Evolutionary conservation across 257 asterid genomes (phyloP), one percentile per base, ranked within the genome.

Genomic region (Gentiana straminea): DNA sequence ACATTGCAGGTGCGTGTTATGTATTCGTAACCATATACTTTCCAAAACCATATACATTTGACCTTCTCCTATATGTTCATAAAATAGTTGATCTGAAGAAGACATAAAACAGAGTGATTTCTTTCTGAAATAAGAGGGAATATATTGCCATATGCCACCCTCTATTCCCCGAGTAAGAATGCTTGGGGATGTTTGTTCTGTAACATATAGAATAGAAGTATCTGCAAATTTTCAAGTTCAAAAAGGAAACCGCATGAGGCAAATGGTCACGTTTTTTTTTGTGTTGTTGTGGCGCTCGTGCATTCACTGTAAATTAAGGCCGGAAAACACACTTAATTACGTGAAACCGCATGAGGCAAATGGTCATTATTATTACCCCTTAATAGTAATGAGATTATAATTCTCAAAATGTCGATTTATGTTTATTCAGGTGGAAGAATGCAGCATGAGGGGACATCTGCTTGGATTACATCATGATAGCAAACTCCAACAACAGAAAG

Each of bases 1-100:
- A 60, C 73, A 59, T 76, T 79, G 2, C 93, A 89, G 90, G 89
- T 83, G 24, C 15, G 59, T 52, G 39, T 45, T 52, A 38, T 33
- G 2, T 0, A 24, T 12, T 50, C 9, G 33, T 9, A n/a, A n/a
- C n/a, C n/a, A 2, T 15, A 15, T 11, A 2, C 44, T 36, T 43
- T n/a, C 9, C 8, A 9, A 37, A 8, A 3, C 4, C 33, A 15
- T 36, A 32, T 15, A 15, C 34, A 24, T 24, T 24, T 24, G 24
- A 12, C 8, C 41, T 51, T 4, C 7, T 3, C 49, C 12, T 51
- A 38, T 36, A 24, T 36, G 6, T 13, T 7, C 12, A 11, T 45
- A 13, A 49, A 15, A 43, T 3, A 39, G 3, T 3, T 5, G 13
- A 13, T 39, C 47, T 35, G 38, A 2, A 33, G 13, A 2, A 6